Evolutionary conservation across 148 eudicot species (phyloP).

Genomic region (Heliamphora exappendiculata): DNA sequence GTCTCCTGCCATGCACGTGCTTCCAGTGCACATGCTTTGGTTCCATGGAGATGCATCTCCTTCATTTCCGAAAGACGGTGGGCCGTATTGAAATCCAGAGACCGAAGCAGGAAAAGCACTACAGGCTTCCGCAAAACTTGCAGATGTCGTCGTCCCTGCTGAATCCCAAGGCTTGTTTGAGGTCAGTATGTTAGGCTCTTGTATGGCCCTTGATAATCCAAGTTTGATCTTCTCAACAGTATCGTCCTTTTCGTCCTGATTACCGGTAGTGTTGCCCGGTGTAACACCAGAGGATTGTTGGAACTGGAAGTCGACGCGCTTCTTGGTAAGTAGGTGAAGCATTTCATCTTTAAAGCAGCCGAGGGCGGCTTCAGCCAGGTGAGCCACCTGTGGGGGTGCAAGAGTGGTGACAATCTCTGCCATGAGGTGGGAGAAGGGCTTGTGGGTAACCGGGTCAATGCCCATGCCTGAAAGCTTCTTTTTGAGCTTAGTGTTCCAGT

Average conservation of each 20-base stretch:
- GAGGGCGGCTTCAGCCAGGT: slow-evolving; percentile 84
- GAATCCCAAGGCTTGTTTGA: slow-evolving; percentile 56
- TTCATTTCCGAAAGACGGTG: slow-evolving; percentile 33
- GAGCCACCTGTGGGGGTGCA: slow-evolving; percentile 86
- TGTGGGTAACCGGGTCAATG: slow-evolving; percentile 94
- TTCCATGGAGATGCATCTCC: slow-evolving; percentile 72
- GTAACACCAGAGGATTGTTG: slow-evolving; percentile 27
- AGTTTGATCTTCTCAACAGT: slow-evolving; percentile 63
- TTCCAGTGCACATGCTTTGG: slow-evolving; percentile 53
- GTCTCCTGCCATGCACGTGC: slow-evolving; percentile 46
- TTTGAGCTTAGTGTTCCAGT: slow-evolving; percentile 94
- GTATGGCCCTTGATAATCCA: slow-evolving; percentile 73
- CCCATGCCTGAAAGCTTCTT: slow-evolving; percentile 98
- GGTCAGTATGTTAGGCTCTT: slow-evolving; percentile 44
- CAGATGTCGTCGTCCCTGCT: slow-evolving; percentile 25
- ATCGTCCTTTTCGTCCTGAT: slow-evolving; percentile 44
- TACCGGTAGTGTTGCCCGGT: slow-evolving; percentile 16
- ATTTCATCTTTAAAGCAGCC: slow-evolving; percentile 96
- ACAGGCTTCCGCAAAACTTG: slow-evolving; percentile 23
- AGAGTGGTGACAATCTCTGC: slow-evolving; percentile 80
- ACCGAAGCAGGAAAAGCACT: slow-evolving; percentile 18
- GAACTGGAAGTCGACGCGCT: slow-evolving; percentile 59
- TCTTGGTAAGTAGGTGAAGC: slow-evolving; percentile 88
- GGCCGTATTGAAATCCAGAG: slow-evolving; percentile 45
- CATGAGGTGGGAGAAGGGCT: slow-evolving; percentile 93